Conservation (phyloP, 352 stramenopile genomes). For the Globisporangium carolinianum region DNA sequence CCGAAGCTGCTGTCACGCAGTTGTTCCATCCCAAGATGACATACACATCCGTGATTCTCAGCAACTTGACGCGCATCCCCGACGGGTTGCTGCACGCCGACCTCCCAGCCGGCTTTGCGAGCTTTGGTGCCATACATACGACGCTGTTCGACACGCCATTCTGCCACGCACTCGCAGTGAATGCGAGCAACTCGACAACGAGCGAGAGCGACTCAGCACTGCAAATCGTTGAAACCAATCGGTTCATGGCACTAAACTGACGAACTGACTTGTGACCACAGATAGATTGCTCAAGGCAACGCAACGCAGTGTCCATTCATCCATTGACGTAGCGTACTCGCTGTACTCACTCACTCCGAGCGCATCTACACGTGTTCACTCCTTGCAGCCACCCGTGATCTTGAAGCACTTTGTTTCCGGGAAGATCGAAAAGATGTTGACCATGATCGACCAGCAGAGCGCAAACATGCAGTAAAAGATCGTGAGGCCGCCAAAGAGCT, state of each 20-base stretch:
- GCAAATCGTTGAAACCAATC: no score
- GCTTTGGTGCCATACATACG: no score
- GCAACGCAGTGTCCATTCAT: not conserved
- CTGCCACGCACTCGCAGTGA: no score
- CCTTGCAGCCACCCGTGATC: constrained; percentile 20
- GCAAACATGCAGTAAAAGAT: constrained; percentile 22
- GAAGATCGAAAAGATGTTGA: constrained; percentile 19
- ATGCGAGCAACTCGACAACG: no score
- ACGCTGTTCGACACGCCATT: no score
- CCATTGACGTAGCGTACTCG: not conserved
- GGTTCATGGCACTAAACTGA: no score
- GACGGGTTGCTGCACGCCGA: no score
- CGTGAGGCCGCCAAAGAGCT: constrained; percentile 25
- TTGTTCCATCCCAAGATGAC: constrained; percentile 21
- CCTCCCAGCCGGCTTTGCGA: no score
- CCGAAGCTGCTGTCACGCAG: not conserved
- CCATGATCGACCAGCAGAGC: constrained; percentile 1
- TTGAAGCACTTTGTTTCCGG: constrained; percentile 14
- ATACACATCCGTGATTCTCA: constrained; percentile 30
- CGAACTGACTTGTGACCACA: no score
- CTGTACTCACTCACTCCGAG: not conserved
- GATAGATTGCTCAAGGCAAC: no score
- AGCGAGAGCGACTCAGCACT: no score
- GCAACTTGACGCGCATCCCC: no score
- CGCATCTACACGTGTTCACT: not conserved